phyloP scores from a whole-genome alignment of 169 alveolate genomes.

The Ichthyophthirius multifiliis region DNA sequence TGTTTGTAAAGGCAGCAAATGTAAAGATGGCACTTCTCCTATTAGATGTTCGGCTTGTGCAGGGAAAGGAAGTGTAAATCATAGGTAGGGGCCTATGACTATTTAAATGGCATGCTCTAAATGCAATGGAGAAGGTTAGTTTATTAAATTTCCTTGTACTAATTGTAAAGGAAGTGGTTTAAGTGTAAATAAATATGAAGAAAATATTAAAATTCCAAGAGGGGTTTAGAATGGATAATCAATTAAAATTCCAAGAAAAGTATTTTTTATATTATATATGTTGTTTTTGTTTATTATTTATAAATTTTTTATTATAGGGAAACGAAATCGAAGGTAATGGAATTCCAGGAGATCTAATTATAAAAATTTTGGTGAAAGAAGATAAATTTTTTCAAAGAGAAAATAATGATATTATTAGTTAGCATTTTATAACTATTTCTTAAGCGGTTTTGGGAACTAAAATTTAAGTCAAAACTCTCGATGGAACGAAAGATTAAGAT shows the following conservation, averaged over 20 bases:
- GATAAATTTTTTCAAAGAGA: constrained; percentile 23
- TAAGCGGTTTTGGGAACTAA: constrained; percentile 29
- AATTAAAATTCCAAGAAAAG: constrained; percentile 13
- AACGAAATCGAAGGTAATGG: constrained; percentile 13
- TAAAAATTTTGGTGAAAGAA: constrained; percentile 1
- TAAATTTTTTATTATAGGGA: background rate
- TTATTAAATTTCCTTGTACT: constrained; percentile 26
- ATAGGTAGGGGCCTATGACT: constrained; percentile 26
- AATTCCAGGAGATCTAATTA: constrained; percentile 15
- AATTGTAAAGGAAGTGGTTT: constrained; percentile 22
- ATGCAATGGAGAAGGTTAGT: constrained; percentile 24
- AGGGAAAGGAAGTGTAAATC: constrained; percentile 21
- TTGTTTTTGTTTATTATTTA: too few relatives aligned
- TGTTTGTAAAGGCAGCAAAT: constrained; percentile 23
- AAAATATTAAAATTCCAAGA: constrained; percentile 10
- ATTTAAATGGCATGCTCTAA: constrained; percentile 29
- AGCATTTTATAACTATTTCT: constrained; percentile 3
- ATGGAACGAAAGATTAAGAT: background rate
- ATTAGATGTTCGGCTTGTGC: constrained; percentile 30
- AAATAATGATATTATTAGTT: constrained; percentile 10
- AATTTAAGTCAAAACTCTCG: constrained; percentile 14
- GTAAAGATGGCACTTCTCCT: constrained; percentile 38
- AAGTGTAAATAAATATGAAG: background rate
- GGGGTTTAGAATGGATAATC: constrained; percentile 28
- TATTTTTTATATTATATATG: background rate